Evolutionary conservation across 2,329 filamentous ascomycete genomes (phyloP), one percentile per base, ranked within the genome.

Genomic region (Aplosporella prunicola): DNA sequence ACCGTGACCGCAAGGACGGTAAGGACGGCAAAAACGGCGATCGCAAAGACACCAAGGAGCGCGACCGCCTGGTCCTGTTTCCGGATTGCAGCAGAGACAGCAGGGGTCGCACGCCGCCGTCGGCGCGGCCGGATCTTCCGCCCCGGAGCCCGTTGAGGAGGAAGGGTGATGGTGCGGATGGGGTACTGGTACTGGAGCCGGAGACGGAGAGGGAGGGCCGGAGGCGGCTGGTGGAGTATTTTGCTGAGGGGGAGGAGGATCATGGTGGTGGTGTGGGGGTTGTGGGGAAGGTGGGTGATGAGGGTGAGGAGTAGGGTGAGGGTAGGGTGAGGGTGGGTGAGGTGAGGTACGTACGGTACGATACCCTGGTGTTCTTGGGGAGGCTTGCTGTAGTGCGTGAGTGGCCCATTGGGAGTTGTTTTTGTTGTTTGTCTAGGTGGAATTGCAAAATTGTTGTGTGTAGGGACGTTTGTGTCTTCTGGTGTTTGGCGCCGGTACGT

Each of bases 211-310:
- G 32, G 35, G 35, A 38, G 7, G 5, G 31, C 22, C 35, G 27
- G 16, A 24, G 35, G 27, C 20, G 35, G 20, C 10, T 38, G 35
- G 32, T 38, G 35, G 35, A 38, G 28, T 38, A 26, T 22, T 38
- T 38, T 8, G 35, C 26, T 2, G 35, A 38, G 4, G 34, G 30
- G 5, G 34, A 36, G 20, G 25, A 11, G 11, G 33, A 20, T 7
- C 26, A 36, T 17, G 34, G 20, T 18, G 26, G 26, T 14, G 31
- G 31, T 20, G 13, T 23, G 34, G 24, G 34, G 34, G 34, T 23
- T n/a, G n/a, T n/a, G 26, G 34, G 34, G 5, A 27, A 36, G 34
- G 4, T 30, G 34, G 34, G 34, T 36, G 30, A 29, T 25, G 26
- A 27, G n/a, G 34, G 11, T 36, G 18, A 30, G 26, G n/a, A n/a